Evolutionary conservation across 163 green algal species (phyloP).

Genomic region (Scenedesmus sp.): DNA sequence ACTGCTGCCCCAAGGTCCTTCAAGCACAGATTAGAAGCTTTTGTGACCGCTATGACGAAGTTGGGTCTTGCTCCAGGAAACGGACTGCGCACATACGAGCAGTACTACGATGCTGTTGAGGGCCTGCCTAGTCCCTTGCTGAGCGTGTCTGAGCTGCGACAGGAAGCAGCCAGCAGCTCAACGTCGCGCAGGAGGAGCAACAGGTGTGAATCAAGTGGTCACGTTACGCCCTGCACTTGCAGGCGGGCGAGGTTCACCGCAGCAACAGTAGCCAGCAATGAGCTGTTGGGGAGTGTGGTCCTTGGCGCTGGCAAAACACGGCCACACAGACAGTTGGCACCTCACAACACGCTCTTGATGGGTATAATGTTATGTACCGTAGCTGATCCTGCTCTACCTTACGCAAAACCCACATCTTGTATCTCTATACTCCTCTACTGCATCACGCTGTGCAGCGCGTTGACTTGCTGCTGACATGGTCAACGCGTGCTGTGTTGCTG

Average conservation of each 20-base stretch:
- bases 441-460: too few relatives aligned
- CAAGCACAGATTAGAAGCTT: background rate
- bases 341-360: too few relatives aligned
- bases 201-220: background rate
- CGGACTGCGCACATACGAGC: background rate
- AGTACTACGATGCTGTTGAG: background rate
- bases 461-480: too few relatives aligned
- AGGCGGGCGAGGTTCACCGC: background rate
- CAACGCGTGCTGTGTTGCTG: background rate
- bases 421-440: too few relatives aligned
- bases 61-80: background rate
- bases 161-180: background rate
- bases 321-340: too few relatives aligned
- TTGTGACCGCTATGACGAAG: background rate
- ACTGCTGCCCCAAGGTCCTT: background rate
- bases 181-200: background rate
- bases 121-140: background rate
- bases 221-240: background rate
- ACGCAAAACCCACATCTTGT: too few relatives aligned
- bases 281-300: background rate
- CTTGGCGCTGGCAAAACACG: too few relatives aligned
- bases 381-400: too few relatives aligned
- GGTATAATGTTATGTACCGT: too few relatives aligned
- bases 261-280: background rate
- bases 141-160: background rate